These are phyloP conservation scores for Hypoxylon sp. DNA, from an alignment of 2,329 filamentous ascomycete species.

Conservation along the genomic window DNA sequence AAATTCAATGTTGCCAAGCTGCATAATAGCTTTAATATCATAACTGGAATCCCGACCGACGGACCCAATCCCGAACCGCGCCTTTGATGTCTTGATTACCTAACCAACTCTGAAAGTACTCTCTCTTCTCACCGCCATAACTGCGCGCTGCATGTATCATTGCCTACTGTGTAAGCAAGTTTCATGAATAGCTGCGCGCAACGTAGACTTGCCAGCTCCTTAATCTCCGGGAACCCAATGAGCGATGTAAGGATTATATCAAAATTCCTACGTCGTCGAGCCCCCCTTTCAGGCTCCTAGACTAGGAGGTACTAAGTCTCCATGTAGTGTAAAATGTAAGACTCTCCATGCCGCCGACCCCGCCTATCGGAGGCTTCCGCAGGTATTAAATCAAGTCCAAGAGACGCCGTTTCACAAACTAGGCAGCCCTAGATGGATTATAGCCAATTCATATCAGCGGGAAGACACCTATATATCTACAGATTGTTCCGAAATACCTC, in stretches of 20 bases:
- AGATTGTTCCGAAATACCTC: conserved; percentile 22
- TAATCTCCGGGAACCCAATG: background rate
- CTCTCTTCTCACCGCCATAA: background rate
- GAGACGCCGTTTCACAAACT: conserved; percentile 28
- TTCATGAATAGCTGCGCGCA: background rate
- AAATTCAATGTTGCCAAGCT: background rate
- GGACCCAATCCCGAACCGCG: no score
- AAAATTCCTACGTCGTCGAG: conserved; percentile 37
- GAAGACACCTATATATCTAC: conserved; percentile 8
- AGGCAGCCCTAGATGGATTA: conserved; percentile 21
- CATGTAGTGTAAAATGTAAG: conserved; percentile 14
- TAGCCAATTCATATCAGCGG: conserved; percentile 20
- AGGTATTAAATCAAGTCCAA: conserved; percentile 24
- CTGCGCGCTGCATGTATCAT: no score
- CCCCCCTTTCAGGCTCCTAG: conserved; percentile 11
- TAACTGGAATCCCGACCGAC: background rate
- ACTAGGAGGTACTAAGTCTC: conserved; percentile 12
- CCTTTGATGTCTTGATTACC: background rate
- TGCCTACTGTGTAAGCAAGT: background rate
- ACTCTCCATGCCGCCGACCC: conserved; percentile 26
- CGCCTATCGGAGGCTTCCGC: conserved; percentile 45
- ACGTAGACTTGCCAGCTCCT: background rate
- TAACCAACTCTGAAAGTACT: background rate
- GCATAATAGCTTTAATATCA: background rate
- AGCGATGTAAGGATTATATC: conserved; percentile 36